A percentile compares a stretch with the other conserved stretches of the same genome.
Conservation (phyloP, 148 eudicot species). For the Vaccinium vitisidaea region DNA sequence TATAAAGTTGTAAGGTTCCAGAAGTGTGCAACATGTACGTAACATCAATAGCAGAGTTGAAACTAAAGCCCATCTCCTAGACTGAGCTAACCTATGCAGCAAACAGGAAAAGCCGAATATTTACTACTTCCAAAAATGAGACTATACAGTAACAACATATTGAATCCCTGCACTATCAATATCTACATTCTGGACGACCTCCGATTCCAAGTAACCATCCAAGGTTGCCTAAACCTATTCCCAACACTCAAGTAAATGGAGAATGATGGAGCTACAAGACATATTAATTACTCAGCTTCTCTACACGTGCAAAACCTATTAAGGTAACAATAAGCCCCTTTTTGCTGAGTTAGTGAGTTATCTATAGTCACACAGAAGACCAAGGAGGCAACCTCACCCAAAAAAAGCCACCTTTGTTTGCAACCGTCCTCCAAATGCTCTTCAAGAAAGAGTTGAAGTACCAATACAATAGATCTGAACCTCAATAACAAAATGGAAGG, state of each 20-base stretch:
- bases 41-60: not conserved
- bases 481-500: not conserved
- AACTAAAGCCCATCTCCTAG: not conserved
- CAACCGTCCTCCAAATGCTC: not conserved
- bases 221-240: not conserved
- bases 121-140: not conserved
- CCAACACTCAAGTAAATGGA: not conserved
- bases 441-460: not conserved
- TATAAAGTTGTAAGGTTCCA: not conserved
- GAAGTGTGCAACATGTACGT: not conserved
- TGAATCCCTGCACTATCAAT: not conserved
- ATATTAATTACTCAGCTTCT: not conserved
- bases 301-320: not conserved
- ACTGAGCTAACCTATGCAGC: not conserved
- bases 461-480: not conserved
- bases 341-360: not conserved
- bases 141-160: not conserved
- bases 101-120: not conserved
- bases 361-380: not conserved
- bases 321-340: not conserved
- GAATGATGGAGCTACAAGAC: not conserved
- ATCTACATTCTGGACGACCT: not conserved
- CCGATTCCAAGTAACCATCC: not conserved
- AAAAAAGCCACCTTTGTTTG: not conserved
- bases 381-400: not conserved